Percentiles rank a stretch among this genome's conserved stretches.
Conservation (phyloP, 768 basidiomycete species). For the Hericium alpestre region DNA sequence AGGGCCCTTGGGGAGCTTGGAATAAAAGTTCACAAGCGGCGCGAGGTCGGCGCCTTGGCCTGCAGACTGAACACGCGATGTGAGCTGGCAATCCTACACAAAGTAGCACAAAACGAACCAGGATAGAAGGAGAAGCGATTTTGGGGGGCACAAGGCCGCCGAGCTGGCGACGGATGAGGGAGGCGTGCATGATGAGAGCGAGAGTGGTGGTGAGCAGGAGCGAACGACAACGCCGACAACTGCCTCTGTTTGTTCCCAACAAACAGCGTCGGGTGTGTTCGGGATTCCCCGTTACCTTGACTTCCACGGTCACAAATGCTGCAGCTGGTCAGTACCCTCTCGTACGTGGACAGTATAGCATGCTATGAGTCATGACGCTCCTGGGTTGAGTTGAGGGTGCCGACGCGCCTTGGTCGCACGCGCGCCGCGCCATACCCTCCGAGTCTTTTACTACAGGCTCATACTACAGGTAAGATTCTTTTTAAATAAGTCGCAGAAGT, state of each 20-base stretch:
- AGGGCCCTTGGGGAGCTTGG: slow-evolving; percentile 87
- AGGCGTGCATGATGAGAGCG: slow-evolving; percentile 58
- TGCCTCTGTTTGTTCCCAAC: neutral
- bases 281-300: neutral
- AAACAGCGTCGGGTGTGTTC: neutral
- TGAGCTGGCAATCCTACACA: neutral
- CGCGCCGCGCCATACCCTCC: too few relatives aligned
- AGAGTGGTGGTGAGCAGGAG: neutral
- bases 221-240: neutral
- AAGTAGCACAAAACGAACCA: slow-evolving; percentile 42
- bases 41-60: slow-evolving; percentile 73
- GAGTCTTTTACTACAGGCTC: too few relatives aligned
- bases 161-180: slow-evolving; percentile 78
- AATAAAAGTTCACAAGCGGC: slow-evolving; percentile 91
- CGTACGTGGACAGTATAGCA: too few relatives aligned
- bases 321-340: too few relatives aligned
- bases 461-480: too few relatives aligned
- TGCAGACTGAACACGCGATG: slow-evolving; percentile 44
- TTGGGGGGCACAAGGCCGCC: slow-evolving; percentile 86
- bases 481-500: too few relatives aligned
- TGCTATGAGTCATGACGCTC: too few relatives aligned
- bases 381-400: too few relatives aligned
- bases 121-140: slow-evolving; percentile 82
- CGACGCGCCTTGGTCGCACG: too few relatives aligned
- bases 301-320: neutral